These are phyloP conservation scores for Sordaria brevicollis DNA, from an alignment of 495 filamentous ascomycete species.

Conservation along the genomic window DNA sequence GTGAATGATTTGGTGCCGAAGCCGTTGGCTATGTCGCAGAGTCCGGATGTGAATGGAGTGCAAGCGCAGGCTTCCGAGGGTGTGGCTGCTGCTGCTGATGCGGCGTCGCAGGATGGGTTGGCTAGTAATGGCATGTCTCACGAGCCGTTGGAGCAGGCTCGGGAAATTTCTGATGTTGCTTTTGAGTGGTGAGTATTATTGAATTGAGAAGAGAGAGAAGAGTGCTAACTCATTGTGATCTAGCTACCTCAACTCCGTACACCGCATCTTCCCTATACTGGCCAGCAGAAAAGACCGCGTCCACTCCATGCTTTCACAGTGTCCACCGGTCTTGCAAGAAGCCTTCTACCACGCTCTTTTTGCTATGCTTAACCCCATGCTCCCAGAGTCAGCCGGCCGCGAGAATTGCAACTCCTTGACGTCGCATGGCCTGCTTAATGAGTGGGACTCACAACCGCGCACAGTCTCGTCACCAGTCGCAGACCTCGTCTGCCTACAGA, in stretches of 20 bases:
- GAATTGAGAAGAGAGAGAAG: neutral
- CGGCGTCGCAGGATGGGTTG: conserved; percentile 4
- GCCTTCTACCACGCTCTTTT: conserved; percentile 64
- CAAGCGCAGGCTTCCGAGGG: conserved; percentile 1
- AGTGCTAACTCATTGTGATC: neutral
- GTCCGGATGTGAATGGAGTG: neutral
- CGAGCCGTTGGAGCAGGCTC: conserved; percentile 18
- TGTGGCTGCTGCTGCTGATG: conserved; percentile 2
- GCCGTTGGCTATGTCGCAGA: conserved; percentile 18
- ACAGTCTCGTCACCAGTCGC: conserved; percentile 22
- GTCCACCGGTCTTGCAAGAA: conserved; percentile 51
- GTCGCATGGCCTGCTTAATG: conserved; percentile 38
- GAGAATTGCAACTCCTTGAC: conserved; percentile 28
- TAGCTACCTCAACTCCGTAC: conserved; percentile 63
- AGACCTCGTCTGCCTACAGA: conserved; percentile 54
- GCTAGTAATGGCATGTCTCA: conserved; percentile 6
- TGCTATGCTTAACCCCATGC: conserved; percentile 47
- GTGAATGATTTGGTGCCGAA: conserved; percentile 28
- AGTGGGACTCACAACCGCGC: conserved; percentile 41
- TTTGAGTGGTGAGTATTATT: conserved; percentile 34
- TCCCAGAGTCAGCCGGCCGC: conserved; percentile 34
- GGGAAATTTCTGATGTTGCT: conserved; percentile 33
- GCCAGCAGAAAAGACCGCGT: conserved; percentile 55
- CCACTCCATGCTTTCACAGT: conserved; percentile 49
- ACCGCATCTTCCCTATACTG: conserved; percentile 65